Conservation (phyloP, 371 early-diverging fungal species). For the Basidiobolus meristosporus region DNA sequence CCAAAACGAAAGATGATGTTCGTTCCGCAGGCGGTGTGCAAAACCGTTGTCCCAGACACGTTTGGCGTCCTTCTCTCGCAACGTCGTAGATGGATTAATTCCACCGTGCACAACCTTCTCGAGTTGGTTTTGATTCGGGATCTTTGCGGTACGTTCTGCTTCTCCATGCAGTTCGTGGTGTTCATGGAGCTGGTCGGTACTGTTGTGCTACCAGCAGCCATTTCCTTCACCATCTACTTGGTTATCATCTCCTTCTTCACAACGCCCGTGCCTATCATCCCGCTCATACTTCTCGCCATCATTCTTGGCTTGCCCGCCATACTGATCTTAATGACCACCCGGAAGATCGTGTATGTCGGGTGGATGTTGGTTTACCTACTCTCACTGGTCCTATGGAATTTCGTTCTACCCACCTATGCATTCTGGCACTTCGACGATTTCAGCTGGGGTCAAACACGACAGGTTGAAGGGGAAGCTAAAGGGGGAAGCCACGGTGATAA, state of each 20-base stretch:
- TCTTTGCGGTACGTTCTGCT: slow-evolving; percentile 93
- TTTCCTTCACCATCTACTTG: slow-evolving; percentile 65
- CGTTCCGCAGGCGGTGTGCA: slow-evolving; percentile 83
- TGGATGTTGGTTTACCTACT: slow-evolving; percentile 71
- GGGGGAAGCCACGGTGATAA: neutral
- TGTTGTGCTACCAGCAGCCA: slow-evolving; percentile 78
- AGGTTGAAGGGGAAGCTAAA: slow-evolving; percentile 47
- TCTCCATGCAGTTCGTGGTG: slow-evolving; percentile 97
- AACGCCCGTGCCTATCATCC: slow-evolving; percentile 42
- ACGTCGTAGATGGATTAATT: slow-evolving; percentile 96
- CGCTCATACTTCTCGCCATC: slow-evolving; percentile 45
- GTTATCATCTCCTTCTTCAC: slow-evolving; percentile 36
- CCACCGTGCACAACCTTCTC: slow-evolving; percentile 88
- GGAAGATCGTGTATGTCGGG: slow-evolving; percentile 80
- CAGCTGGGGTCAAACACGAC: slow-evolving; percentile 93
- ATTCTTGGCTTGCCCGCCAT: slow-evolving; percentile 71
- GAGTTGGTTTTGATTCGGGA: slow-evolving; percentile 73
- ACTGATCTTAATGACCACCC: slow-evolving; percentile 63
- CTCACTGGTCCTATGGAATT: slow-evolving; percentile 69
- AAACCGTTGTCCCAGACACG: slow-evolving; percentile 89
- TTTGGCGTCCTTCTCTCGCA: slow-evolving; percentile 93
- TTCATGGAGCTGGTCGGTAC: slow-evolving; percentile 86
- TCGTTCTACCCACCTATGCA: slow-evolving; percentile 65
- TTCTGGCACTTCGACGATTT: slow-evolving; percentile 98
- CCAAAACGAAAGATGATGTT: slow-evolving; percentile 90